Percentiles rank a stretch among this genome's conserved stretches.
Evolutionary conservation across 208 protist genomes (phyloP).

Genomic region (Acanthamoeba castellanii): DNA sequence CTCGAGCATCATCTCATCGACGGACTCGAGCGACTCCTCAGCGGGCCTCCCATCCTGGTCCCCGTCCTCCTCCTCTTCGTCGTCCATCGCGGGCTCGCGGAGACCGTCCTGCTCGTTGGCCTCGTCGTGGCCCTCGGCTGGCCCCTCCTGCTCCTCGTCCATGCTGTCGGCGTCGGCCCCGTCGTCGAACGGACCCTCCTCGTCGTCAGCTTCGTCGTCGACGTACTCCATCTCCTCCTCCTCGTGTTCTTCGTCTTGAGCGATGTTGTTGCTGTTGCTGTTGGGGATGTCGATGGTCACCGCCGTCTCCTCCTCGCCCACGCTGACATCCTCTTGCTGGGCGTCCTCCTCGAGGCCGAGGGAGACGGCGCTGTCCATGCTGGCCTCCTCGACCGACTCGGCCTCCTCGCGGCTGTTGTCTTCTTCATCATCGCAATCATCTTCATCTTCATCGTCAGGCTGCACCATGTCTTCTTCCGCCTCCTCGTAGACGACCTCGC

Average conservation of each 20-base stretch:
- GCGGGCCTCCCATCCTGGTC: not conserved
- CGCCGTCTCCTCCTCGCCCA: not conserved
- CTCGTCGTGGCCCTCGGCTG: not conserved
- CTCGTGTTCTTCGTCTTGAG: not conserved
- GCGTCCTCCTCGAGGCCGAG: not conserved
- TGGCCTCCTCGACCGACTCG: not conserved
- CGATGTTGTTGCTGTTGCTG: not conserved
- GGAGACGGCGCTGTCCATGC: not conserved
- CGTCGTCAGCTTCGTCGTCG: too few relatives aligned
- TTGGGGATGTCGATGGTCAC: not conserved
- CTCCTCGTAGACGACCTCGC: not conserved
- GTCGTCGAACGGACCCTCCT: too few relatives aligned
- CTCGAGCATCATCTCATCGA: slow-evolving; percentile 46
- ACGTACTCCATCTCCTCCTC: not conserved
- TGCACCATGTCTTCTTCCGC: not conserved
- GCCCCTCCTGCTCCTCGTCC: not conserved
- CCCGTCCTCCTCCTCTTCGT: not conserved
- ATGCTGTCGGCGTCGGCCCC: too few relatives aligned
- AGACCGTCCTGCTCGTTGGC: not conserved
- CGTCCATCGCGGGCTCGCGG: not conserved
- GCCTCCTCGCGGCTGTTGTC: not conserved
- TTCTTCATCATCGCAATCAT: not conserved
- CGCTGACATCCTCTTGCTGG: not conserved
- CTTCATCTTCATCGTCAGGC: not conserved
- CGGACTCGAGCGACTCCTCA: not conserved